Evolutionary conservation across 176 grass and related monocot species (phyloP).

Genomic region (Phyllostachys edulis): DNA sequence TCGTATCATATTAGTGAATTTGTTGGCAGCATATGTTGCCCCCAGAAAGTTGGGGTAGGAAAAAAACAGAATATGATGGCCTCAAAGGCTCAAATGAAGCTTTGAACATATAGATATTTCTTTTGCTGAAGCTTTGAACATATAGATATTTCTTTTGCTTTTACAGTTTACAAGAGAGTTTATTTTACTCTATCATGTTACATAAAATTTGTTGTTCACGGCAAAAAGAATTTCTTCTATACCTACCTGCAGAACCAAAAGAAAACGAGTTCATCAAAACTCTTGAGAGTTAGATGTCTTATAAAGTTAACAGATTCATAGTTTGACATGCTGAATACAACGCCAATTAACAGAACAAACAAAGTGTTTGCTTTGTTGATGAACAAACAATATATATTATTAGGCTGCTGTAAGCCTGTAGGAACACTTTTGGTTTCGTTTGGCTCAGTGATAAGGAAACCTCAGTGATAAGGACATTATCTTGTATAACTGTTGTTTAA

Average conservation of each 20-base stretch:
- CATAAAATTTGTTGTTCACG: conserved; percentile 11
- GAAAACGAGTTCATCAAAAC: neutral
- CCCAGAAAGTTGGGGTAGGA: neutral
- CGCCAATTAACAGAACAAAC: neutral
- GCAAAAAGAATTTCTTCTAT: conserved; percentile 49
- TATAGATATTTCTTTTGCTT: conserved; percentile 37
- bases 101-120: too few relatives aligned
- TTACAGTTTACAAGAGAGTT: conserved; percentile 29
- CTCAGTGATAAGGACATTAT: neutral
- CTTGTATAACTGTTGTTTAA: neutral
- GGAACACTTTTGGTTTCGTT: neutral
- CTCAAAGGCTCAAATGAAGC: conserved; percentile 25
- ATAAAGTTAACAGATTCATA: neutral
- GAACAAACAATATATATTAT: neutral
- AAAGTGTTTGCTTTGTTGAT: neutral
- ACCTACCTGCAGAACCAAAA: conserved; percentile 53
- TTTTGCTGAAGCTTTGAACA: conserved; percentile 1
- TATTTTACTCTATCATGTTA: conserved; percentile 43
- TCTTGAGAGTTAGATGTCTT: neutral
- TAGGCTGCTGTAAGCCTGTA: neutral
- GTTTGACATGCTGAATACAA: neutral
- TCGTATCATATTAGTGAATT: neutral
- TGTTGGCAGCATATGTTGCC: conserved; percentile 18
- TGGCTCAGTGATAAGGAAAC: neutral
- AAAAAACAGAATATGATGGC: conserved; percentile 16